Percentiles rank a stretch among this genome's conserved stretches.
phyloP scores from a whole-genome alignment of 129 eudicot species.

The Centaurea solstitialis region DNA sequence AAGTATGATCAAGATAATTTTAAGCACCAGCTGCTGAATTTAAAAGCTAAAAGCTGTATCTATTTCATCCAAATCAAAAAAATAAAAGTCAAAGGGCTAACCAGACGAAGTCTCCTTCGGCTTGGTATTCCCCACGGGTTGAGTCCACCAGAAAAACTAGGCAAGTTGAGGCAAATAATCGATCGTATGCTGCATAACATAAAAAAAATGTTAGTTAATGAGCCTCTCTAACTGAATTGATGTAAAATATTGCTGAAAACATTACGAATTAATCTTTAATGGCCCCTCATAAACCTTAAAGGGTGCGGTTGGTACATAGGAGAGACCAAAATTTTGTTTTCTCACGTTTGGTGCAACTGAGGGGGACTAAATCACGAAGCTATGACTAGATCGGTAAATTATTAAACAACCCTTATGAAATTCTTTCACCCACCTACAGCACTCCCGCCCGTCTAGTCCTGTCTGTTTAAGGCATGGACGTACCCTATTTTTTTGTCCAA shows the following conservation, averaged over 20 bases:
- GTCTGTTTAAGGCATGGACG: no score
- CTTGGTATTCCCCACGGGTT: constrained; percentile 92
- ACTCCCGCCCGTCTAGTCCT: no score
- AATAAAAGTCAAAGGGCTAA: constrained; percentile 29
- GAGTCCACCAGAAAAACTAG: constrained; percentile 96
- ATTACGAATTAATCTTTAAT: background rate
- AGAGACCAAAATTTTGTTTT: background rate
- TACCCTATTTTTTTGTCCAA: no score
- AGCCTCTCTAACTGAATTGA: background rate
- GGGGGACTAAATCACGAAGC: no score
- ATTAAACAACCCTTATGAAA: no score
- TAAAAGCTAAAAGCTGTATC: background rate
- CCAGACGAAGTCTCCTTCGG: constrained; percentile 52
- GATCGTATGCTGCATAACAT: constrained; percentile 69
- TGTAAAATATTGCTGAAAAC: background rate
- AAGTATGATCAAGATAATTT: background rate
- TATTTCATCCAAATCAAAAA: background rate
- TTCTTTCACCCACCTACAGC: no score
- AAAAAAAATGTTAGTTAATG: background rate
- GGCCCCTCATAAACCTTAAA: background rate
- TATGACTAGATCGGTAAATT: no score
- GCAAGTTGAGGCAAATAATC: constrained; percentile 84
- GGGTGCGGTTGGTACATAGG: background rate
- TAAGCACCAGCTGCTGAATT: constrained; percentile 1
- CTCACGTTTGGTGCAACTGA: no score